These are phyloP conservation scores for Cydonia oblonga DNA, from an alignment of 331 rosid genomes.

Conservation along the genomic window DNA sequence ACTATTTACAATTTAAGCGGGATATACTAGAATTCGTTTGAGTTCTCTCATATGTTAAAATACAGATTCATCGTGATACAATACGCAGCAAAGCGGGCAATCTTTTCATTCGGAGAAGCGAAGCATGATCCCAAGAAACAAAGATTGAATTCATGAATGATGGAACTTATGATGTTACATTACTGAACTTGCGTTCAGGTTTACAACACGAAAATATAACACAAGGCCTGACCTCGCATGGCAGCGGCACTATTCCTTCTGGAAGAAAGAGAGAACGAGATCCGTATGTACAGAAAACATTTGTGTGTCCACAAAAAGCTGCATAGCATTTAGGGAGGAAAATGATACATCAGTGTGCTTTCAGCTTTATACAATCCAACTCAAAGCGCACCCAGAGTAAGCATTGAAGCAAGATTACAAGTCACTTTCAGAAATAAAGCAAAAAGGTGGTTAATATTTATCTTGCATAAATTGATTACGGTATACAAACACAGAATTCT, in stretches of 20 bases:
- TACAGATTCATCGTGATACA: background rate
- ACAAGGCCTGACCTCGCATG: constrained; percentile 12
- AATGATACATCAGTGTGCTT: background rate
- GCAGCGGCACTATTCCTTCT: constrained; percentile 55
- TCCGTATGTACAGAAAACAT: constrained; percentile 95
- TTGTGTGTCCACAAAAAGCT: constrained; percentile 93
- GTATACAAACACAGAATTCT: background rate
- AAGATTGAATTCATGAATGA: constrained; percentile 3
- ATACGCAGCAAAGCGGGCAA: background rate
- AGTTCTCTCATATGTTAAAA: background rate
- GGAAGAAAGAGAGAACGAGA: constrained; percentile 84
- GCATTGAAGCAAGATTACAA: background rate
- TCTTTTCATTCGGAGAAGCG: background rate
- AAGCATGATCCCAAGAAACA: background rate
- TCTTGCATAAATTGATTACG: background rate
- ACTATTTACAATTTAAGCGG: background rate
- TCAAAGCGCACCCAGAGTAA: background rate
- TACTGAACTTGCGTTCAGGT: constrained; percentile 55
- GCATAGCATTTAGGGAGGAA: constrained; percentile 18
- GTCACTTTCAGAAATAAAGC: background rate
- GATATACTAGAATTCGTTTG: background rate
- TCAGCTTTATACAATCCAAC: constrained; percentile 9
- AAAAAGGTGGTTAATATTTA: background rate
- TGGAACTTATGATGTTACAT: constrained; percentile 16
- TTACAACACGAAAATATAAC: constrained; percentile 9